These are phyloP conservation scores for Hypoxylon subgilvum DNA, from an alignment of 495 filamentous ascomycete species.

Conservation along the genomic window DNA sequence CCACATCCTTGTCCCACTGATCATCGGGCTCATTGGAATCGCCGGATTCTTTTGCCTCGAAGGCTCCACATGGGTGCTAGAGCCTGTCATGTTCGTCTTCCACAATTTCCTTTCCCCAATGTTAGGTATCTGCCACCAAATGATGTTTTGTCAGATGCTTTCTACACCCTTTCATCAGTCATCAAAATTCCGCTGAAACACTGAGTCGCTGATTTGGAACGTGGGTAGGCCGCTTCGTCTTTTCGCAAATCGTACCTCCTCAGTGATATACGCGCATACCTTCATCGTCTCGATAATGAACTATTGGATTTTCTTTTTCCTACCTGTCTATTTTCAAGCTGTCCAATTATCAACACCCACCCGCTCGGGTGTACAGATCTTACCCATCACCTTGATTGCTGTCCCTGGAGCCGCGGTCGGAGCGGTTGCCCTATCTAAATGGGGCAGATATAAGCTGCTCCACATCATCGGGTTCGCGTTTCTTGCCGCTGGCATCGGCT, in stretches of 20 bases:
- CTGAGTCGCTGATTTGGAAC: too few relatives aligned
- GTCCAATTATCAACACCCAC: constrained; percentile 41
- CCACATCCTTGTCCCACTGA: constrained; percentile 41
- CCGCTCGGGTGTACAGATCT: constrained; percentile 47
- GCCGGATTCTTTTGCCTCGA: constrained; percentile 34
- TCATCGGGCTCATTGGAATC: constrained; percentile 34
- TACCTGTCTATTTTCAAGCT: constrained; percentile 58
- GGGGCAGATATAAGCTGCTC: constrained; percentile 54
- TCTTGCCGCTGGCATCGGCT: constrained; percentile 49
- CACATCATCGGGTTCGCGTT: constrained; percentile 48
- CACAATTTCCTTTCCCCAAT: too few relatives aligned
- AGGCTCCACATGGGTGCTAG: constrained; percentile 15
- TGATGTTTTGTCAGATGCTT: too few relatives aligned
- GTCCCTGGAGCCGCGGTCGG: constrained; percentile 44
- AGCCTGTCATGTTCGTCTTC: constrained; percentile 45
- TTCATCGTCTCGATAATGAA: constrained; percentile 35
- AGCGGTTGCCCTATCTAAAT: constrained; percentile 46
- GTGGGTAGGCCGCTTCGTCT: constrained; percentile 37
- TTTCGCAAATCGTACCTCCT: constrained; percentile 40
- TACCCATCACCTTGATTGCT: constrained; percentile 45
- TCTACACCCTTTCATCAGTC: too few relatives aligned
- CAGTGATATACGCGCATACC: constrained; percentile 28
- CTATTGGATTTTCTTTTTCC: constrained; percentile 51
- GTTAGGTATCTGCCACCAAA: too few relatives aligned
- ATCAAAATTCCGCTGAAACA: too few relatives aligned